Conservation (phyloP, 2,329 filamentous ascomycete genomes). For the Fonsecaea nubica region DNA sequence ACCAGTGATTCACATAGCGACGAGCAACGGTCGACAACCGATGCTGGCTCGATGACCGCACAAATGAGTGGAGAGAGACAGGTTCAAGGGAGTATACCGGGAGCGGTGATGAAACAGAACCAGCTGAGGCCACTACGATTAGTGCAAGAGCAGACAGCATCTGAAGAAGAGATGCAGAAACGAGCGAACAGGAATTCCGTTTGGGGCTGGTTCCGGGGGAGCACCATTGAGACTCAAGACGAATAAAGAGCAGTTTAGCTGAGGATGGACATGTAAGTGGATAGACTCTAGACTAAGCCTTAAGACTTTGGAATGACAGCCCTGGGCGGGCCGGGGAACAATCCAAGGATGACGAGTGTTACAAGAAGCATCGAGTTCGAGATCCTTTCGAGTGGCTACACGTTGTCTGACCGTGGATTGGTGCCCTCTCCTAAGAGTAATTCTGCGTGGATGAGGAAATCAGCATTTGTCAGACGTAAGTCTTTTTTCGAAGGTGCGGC, state of each 20-base stretch:
- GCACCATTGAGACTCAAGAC: slow-evolving; percentile 32
- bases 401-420: too few relatives aligned
- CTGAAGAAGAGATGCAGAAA: slow-evolving; percentile 52
- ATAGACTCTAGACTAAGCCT: not conserved
- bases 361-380: not conserved
- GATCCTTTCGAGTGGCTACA: not conserved
- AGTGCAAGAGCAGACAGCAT: slow-evolving; percentile 74
- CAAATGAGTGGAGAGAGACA: slow-evolving; percentile 40
- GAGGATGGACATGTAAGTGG: not conserved
- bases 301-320: not conserved
- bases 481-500: not conserved
- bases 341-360: not conserved
- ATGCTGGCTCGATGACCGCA: slow-evolving; percentile 55
- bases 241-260: slow-evolving; percentile 16
- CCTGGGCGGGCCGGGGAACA: not conserved
- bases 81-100: slow-evolving; percentile 72
- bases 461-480: not conserved
- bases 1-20: slow-evolving; percentile 55
- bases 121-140: slow-evolving; percentile 85
- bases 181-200: slow-evolving; percentile 55
- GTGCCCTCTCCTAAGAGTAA: not conserved
- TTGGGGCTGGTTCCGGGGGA: slow-evolving; percentile 52
- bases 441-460: not conserved
- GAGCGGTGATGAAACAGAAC: slow-evolving; percentile 66
- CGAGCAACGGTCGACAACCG: slow-evolving; percentile 52